These are phyloP conservation scores for Solidago caesia DNA, from an alignment of 129 eudicot genomes.

Conservation along the genomic window DNA sequence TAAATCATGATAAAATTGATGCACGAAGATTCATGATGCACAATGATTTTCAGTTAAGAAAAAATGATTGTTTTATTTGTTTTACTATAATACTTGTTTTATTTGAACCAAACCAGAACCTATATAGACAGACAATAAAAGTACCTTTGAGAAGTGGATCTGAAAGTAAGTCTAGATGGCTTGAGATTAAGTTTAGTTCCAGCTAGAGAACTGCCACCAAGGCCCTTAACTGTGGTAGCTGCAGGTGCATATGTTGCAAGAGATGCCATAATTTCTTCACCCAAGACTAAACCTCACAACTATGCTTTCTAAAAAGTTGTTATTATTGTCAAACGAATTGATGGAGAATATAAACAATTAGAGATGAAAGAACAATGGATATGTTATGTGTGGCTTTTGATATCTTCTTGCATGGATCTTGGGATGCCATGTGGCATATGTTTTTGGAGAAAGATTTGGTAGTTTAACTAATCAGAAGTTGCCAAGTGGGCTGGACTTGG, in stretches of 20 bases:
- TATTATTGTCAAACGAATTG: constrained; percentile 16
- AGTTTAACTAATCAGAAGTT: neutral
- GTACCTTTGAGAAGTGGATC: constrained; percentile 24
- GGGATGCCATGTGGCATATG: neutral
- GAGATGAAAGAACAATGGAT: too few species aligned
- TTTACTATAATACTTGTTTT: too few species aligned
- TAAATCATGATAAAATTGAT: too few species aligned
- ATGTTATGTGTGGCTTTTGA: neutral
- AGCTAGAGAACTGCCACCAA: constrained; percentile 73
- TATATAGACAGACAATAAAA: neutral
- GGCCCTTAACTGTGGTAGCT: constrained; percentile 73
- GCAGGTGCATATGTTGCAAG: constrained; percentile 69
- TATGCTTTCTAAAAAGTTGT: neutral
- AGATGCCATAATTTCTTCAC: constrained; percentile 59
- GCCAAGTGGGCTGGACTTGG: neutral
- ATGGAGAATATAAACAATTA: neutral
- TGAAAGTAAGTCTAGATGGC: constrained; percentile 48
- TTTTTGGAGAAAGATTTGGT: neutral
- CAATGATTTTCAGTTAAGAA: too few species aligned
- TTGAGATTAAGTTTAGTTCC: constrained; percentile 75
- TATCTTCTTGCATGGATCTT: neutral
- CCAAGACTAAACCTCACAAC: neutral
- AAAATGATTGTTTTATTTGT: too few species aligned
- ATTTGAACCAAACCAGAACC: too few species aligned
- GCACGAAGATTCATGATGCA: too few species aligned